phyloP scores from a whole-genome alignment of 108 stramenopile genomes.

The Nitzschia sp. region DNA sequence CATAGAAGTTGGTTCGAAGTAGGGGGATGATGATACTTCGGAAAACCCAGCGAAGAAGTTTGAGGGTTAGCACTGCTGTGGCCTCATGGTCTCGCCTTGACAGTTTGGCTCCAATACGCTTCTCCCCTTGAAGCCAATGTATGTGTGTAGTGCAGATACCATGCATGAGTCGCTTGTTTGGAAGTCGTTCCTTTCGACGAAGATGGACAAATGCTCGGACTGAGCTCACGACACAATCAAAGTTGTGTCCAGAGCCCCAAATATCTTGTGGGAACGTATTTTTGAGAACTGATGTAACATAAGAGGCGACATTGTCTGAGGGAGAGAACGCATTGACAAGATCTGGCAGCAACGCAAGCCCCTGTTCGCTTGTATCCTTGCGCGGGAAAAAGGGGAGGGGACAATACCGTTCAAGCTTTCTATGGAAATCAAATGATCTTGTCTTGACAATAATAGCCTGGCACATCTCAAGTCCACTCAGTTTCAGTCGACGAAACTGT shows the following conservation, averaged over 20 bases:
- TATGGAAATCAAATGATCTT: slow-evolving; percentile 60
- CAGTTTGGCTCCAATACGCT: slow-evolving; percentile 1
- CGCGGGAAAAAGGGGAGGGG: slow-evolving; percentile 36
- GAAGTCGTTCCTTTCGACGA: slow-evolving; percentile 61
- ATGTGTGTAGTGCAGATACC: slow-evolving; percentile 64
- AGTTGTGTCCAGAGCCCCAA: slow-evolving; percentile 78
- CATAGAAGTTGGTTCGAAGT: slow-evolving; percentile 70
- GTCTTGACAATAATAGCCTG: slow-evolving; percentile 42
- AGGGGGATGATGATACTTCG: slow-evolving; percentile 67
- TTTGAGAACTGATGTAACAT: slow-evolving; percentile 48
- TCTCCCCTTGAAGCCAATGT: slow-evolving; percentile 50
- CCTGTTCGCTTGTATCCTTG: not conserved
- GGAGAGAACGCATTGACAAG: slow-evolving; percentile 50
- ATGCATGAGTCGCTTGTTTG: slow-evolving; percentile 60
- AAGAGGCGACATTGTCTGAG: slow-evolving; percentile 45
- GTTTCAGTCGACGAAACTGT: slow-evolving; percentile 23
- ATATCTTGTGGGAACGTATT: slow-evolving; percentile 62
- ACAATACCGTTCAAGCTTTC: slow-evolving; percentile 65
- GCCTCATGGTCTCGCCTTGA: slow-evolving; percentile 57
- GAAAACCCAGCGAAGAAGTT: slow-evolving; percentile 72
- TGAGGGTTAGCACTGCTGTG: slow-evolving; percentile 36
- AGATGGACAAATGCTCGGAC: slow-evolving; percentile 59
- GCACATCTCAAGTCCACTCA: slow-evolving; percentile 46
- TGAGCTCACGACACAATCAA: slow-evolving; percentile 37
- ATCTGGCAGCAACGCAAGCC: slow-evolving; percentile 1